A percentile compares a stretch with the other conserved stretches of the same genome.
phyloP scores from a whole-genome alignment of 169 alveolate species.

The Eimeria falciformis region DNA sequence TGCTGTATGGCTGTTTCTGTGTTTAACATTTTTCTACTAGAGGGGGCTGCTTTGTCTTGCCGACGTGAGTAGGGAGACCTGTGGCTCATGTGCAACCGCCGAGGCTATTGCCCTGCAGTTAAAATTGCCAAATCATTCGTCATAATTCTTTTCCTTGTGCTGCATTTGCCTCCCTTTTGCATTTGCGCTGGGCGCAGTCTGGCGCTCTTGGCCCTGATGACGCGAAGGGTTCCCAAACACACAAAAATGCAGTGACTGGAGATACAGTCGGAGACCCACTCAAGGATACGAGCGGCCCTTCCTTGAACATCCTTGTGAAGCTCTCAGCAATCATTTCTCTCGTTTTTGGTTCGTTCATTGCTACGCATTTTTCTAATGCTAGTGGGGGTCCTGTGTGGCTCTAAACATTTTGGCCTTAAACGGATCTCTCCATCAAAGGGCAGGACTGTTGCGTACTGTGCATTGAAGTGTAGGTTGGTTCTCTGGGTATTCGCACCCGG shows the following conservation, averaged over 20 bases:
- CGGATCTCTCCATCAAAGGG: no score
- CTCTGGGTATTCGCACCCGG: no score
- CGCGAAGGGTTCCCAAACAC: constrained; percentile 85
- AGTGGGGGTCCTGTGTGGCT: constrained; percentile 87
- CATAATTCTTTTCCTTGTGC: background rate
- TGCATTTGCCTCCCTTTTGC: background rate
- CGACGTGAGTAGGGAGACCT: no score
- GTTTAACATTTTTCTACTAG: no score
- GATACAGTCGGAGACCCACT: constrained; percentile 94
- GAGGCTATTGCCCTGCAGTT: background rate
- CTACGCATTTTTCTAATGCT: constrained; percentile 78
- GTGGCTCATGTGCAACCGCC: no score
- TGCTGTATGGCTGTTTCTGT: no score
- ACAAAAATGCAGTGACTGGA: constrained; percentile 93
- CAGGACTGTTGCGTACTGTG: no score
- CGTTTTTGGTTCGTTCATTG: constrained; percentile 88
- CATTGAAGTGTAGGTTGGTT: no score
- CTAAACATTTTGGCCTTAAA: background rate
- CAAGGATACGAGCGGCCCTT: constrained; percentile 96
- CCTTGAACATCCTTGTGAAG: constrained; percentile 90
- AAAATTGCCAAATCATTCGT: background rate
- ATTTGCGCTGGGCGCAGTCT: constrained; percentile 35
- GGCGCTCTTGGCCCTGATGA: constrained; percentile 84
- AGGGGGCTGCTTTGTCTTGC: no score
- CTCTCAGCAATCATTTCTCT: constrained; percentile 90